A percentile compares a stretch with the other conserved stretches of the same genome.
Evolutionary conservation across 2,329 filamentous ascomycete species (phyloP).

Genomic region (Phoma sp.): DNA sequence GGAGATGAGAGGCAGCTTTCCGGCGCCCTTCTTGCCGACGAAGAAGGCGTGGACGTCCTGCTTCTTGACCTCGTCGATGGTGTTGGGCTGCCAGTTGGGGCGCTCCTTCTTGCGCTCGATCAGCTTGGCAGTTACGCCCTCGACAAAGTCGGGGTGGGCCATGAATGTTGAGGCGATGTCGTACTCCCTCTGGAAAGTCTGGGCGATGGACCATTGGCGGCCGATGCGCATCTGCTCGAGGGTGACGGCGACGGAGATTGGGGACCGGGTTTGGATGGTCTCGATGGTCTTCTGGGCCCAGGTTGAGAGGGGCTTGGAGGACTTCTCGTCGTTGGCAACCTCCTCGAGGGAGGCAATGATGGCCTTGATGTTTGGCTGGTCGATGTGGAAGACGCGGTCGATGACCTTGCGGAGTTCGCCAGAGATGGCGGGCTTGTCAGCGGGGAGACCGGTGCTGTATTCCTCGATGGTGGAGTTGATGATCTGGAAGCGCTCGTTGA

Average conservation of each 20-base stretch:
- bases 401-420: conserved; percentile 80
- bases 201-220: conserved; percentile 76
- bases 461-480: conserved; percentile 92
- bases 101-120: conserved; percentile 71
- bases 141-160: conserved; percentile 86
- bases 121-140: conserved; percentile 85
- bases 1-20: conserved; percentile 68
- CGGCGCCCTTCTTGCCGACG: conserved; percentile 19
- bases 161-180: conserved; percentile 88
- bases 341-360: conserved; percentile 73
- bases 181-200: conserved; percentile 87
- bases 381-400: conserved; percentile 67
- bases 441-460: conserved; percentile 84
- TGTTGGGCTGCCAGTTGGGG: conserved; percentile 79
- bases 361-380: conserved; percentile 69
- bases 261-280: conserved; percentile 80
- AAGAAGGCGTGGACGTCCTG: conserved; percentile 75
- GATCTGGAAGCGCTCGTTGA: conserved; percentile 69
- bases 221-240: conserved; percentile 83
- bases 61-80: conserved; percentile 70
- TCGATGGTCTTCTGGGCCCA: conserved; percentile 83
- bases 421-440: conserved; percentile 59
- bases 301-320: conserved; percentile 58
- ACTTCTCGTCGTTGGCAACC: conserved; percentile 45
- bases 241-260: conserved; percentile 84